Percentiles rank a stretch among this genome's conserved stretches.
These are phyloP conservation scores for Gossypium anomalum DNA, from an alignment of 345 rosid genomes.

Conservation along the genomic window DNA sequence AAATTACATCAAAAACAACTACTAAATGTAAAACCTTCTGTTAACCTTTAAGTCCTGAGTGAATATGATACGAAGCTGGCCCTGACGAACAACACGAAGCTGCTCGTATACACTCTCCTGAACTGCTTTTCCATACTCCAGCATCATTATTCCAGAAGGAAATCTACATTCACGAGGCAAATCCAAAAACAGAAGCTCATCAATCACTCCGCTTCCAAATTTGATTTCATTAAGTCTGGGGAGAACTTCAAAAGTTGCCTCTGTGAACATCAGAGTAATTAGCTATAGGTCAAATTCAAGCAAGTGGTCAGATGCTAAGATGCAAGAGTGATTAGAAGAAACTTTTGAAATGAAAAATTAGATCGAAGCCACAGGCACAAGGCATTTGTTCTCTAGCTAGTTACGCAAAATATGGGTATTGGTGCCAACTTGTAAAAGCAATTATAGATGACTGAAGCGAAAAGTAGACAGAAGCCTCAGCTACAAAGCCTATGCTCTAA, in stretches of 20 bases:
- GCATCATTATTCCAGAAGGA: slow-evolving; percentile 71
- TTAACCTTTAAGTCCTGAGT: slow-evolving; percentile 85
- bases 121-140: slow-evolving; percentile 88
- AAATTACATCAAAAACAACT: not conserved
- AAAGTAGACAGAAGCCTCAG: not conserved
- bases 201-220: slow-evolving; percentile 90
- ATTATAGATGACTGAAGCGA: not conserved
- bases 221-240: slow-evolving; percentile 96
- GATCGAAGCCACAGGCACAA: not conserved
- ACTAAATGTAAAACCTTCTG: slow-evolving; percentile 10
- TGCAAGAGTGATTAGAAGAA: not conserved
- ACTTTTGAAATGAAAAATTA: not conserved
- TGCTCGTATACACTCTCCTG: slow-evolving; percentile 97
- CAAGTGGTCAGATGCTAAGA: no score
- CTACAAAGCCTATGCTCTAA: not conserved
- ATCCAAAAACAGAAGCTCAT: slow-evolving; percentile 87
- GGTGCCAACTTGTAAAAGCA: not conserved
- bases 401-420: not conserved
- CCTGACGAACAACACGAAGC: slow-evolving; percentile 96
- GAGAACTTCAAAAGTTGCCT: slow-evolving; percentile 92
- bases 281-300: not conserved
- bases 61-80: slow-evolving; percentile 86
- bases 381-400: not conserved
- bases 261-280: slow-evolving; percentile 39
- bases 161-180: slow-evolving; percentile 79